Conservation (phyloP, 2,329 filamentous ascomycete species). For the Nemania serpens region DNA sequence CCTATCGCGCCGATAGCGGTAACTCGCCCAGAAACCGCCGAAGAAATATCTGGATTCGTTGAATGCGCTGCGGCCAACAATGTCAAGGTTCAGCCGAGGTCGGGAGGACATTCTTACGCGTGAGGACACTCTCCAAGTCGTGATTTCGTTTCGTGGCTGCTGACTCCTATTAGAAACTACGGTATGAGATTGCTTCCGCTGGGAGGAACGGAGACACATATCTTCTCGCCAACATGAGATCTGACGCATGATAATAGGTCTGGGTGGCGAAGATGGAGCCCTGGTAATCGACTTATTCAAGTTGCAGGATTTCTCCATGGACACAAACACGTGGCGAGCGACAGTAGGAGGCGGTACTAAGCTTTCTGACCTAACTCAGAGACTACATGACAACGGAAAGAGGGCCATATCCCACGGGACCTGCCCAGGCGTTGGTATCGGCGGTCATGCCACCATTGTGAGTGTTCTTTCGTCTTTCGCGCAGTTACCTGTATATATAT, state of each 20-base stretch:
- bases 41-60: conserved; percentile 61
- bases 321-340: conserved; percentile 57
- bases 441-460: conserved; percentile 62
- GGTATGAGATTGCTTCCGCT: conserved; percentile 31
- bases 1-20: conserved; percentile 59
- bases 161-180: conserved; percentile 39
- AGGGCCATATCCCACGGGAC: conserved; percentile 65
- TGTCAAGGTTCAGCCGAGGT: conserved; percentile 63
- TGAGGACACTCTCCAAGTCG: conserved; percentile 38
- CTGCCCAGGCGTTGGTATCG: conserved; percentile 63
- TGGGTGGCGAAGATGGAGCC: conserved; percentile 56
- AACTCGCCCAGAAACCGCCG: conserved; percentile 55
- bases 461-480: conserved; percentile 28
- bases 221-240: not conserved
- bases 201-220: not conserved
- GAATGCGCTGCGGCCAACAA: conserved; percentile 57
- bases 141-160: conserved; percentile 1
- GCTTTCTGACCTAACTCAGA: conserved; percentile 57
- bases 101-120: conserved; percentile 69
- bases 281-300: conserved; percentile 60
- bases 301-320: conserved; percentile 58
- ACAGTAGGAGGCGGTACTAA: conserved; percentile 58
- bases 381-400: conserved; percentile 55
- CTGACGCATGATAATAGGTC: conserved; percentile 38
- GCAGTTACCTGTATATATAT: too few species aligned